Evolutionary conservation across 2,329 filamentous ascomycete species (phyloP).

Genomic region (Stagonosporopsis chrysanthemi): DNA sequence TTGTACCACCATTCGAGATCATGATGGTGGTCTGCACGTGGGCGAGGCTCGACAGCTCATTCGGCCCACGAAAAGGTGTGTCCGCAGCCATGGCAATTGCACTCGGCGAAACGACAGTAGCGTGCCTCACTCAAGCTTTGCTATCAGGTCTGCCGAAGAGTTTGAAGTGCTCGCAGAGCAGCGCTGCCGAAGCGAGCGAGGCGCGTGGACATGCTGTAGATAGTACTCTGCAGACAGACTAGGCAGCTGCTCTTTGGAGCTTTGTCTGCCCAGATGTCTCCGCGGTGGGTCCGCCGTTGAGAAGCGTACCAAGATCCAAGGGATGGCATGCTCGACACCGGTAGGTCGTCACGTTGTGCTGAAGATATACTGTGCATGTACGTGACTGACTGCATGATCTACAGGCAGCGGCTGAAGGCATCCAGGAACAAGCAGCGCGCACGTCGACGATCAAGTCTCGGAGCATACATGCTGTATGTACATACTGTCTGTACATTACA

Average conservation of each 20-base stretch:
- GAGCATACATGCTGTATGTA: no score
- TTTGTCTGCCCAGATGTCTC: conserved; percentile 7
- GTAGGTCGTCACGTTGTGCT: neutral
- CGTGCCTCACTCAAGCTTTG: no score
- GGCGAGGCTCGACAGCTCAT: neutral
- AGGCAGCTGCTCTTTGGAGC: neutral
- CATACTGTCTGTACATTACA: no score
- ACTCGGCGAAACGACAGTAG: neutral
- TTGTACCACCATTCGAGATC: neutral
- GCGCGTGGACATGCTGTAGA: no score
- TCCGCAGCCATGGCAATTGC: neutral
- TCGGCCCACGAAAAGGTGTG: neutral
- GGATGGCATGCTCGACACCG: neutral
- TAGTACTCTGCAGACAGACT: no score
- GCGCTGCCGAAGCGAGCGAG: neutral
- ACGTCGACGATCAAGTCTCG: no score
- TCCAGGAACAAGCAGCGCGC: neutral
- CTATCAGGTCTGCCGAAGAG: neutral
- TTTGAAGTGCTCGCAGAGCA: neutral
- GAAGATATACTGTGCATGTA: neutral
- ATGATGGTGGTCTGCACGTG: conserved; percentile 1
- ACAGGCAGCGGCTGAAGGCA: neutral
- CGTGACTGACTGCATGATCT: neutral
- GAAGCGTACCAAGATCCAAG: neutral
- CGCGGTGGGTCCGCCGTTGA: conserved; percentile 2